Evolutionary conservation across 768 basidiomycete genomes (phyloP).

Genomic region (Asterophora parasitica): DNA sequence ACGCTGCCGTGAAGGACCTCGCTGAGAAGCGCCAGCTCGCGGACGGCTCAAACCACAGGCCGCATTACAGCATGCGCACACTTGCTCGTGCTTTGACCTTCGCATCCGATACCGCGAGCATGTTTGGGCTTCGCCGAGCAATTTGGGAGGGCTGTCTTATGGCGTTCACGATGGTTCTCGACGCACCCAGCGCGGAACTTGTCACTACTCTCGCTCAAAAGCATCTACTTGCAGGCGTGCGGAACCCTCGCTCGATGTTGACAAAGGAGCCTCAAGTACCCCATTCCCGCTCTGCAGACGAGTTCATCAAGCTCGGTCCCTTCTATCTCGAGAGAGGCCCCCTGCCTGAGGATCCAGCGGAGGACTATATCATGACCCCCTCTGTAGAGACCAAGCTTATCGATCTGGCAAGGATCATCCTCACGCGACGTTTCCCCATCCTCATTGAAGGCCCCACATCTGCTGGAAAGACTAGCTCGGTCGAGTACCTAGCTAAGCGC

Average conservation of each 20-base stretch:
- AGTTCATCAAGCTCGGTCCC: constrained; percentile 81
- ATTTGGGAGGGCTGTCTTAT: constrained; percentile 97
- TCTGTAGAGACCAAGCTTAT: constrained; percentile 94
- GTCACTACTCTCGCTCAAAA: constrained; percentile 70
- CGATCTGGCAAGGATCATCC: constrained; percentile 87
- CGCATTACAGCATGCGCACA: constrained; percentile 97
- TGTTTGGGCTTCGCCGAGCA: constrained; percentile 78
- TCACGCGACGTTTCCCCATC: constrained; percentile 87
- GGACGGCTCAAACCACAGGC: constrained; percentile 88
- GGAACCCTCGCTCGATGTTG: constrained; percentile 74
- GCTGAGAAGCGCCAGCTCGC: constrained; percentile 75
- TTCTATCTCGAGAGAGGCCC: constrained; percentile 87
- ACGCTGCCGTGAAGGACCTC: constrained; percentile 72
- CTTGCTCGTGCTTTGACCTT: constrained; percentile 87
- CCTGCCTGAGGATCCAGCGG: constrained; percentile 52
- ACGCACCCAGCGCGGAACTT: constrained; percentile 58
- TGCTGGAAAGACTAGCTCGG: constrained; percentile 93
- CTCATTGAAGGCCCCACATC: constrained; percentile 98
- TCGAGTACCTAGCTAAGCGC: constrained; percentile 89
- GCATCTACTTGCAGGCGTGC: constrained; percentile 73
- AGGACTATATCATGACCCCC: constrained; percentile 91
- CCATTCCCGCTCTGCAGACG: constrained; percentile 37
- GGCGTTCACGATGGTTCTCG: constrained; percentile 96
- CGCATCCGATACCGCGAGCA: constrained; percentile 72
- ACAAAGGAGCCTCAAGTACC: constrained; percentile 61